Conservation (phyloP, 257 asterid species). For the Cinchona pubescens region DNA sequence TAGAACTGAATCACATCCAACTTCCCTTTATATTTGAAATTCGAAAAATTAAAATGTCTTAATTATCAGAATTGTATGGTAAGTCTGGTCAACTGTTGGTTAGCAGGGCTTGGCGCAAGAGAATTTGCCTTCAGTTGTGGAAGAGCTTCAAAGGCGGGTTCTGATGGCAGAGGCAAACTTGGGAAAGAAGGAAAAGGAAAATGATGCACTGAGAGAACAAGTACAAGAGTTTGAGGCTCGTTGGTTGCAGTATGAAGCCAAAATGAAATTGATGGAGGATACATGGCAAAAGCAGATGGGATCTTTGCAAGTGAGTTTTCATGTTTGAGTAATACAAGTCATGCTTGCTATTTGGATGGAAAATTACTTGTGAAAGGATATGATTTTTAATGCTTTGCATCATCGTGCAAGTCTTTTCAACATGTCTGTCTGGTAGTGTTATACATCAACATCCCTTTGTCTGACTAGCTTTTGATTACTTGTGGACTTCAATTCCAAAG, state of each 20-base stretch:
- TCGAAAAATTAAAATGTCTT: not conserved
- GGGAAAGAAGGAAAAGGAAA: slow-evolving; percentile 71
- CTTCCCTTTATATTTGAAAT: not conserved
- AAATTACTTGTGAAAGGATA: not conserved
- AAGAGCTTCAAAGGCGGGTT: slow-evolving; percentile 67
- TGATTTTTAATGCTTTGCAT: not conserved
- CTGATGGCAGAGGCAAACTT: slow-evolving; percentile 49
- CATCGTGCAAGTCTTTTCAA: not conserved
- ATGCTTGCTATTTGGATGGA: not conserved
- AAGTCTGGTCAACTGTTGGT: slow-evolving; percentile 20
- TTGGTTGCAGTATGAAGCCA: slow-evolving; percentile 67
- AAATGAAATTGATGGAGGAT: slow-evolving; percentile 87
- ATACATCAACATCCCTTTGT: not conserved
- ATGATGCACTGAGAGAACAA: slow-evolving; percentile 62
- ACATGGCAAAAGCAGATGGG: slow-evolving; percentile 85
- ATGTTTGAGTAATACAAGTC: not conserved
- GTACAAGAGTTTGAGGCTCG: slow-evolving; percentile 54
- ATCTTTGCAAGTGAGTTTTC: slow-evolving; percentile 72
- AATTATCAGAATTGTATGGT: slow-evolving; percentile 7
- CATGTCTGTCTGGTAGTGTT: slow-evolving; percentile 1
- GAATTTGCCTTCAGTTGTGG: slow-evolving; percentile 44
- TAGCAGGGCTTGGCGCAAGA: slow-evolving; percentile 59
- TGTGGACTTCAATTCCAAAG: not conserved
- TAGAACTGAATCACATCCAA: not conserved
- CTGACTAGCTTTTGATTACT: not conserved